These are phyloP conservation scores for Penicillium macrosclerotiorum DNA, from an alignment of 495 filamentous ascomycete species.

Conservation along the genomic window DNA sequence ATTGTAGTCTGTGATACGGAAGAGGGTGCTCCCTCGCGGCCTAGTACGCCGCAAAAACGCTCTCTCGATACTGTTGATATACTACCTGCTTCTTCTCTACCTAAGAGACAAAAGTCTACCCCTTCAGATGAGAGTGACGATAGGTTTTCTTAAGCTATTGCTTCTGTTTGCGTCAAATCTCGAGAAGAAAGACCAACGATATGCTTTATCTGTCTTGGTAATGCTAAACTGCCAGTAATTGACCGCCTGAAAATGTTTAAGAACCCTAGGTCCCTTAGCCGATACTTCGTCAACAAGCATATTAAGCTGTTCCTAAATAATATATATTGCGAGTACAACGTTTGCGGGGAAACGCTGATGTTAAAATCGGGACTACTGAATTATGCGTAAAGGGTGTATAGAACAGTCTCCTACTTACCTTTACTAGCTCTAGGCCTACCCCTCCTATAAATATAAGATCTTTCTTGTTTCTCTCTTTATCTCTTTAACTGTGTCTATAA, in stretches of 20 bases:
- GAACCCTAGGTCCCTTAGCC: conserved; percentile 20
- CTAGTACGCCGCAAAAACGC: conserved; percentile 9
- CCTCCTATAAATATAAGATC: not conserved
- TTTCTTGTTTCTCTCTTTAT: too few relatives aligned
- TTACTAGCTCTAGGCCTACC: conserved; percentile 15
- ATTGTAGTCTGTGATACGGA: conserved; percentile 29
- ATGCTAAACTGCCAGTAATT: conserved; percentile 6
- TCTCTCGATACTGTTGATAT: conserved; percentile 9
- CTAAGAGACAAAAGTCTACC: conserved; percentile 13
- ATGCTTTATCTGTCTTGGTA: conserved; percentile 24
- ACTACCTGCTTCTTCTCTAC: not conserved
- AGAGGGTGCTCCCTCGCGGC: conserved; percentile 21
- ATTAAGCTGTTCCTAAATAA: conserved; percentile 22
- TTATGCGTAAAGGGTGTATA: conserved; percentile 23
- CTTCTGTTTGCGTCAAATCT: conserved; percentile 21
- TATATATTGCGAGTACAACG: conserved; percentile 19
- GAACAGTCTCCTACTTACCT: conserved; percentile 16
- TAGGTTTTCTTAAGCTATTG: conserved; percentile 16
- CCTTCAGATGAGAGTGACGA: conserved; percentile 10
- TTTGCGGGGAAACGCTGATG: conserved; percentile 19
- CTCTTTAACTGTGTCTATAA: too few relatives aligned
- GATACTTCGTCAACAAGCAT: conserved; percentile 26
- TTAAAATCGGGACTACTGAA: conserved; percentile 20
- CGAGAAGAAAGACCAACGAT: conserved; percentile 18
- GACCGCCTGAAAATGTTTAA: conserved; percentile 16